Conservation (phyloP, 1,284 basidiomycete species). For the Apiotrichum laibachii region DNA sequence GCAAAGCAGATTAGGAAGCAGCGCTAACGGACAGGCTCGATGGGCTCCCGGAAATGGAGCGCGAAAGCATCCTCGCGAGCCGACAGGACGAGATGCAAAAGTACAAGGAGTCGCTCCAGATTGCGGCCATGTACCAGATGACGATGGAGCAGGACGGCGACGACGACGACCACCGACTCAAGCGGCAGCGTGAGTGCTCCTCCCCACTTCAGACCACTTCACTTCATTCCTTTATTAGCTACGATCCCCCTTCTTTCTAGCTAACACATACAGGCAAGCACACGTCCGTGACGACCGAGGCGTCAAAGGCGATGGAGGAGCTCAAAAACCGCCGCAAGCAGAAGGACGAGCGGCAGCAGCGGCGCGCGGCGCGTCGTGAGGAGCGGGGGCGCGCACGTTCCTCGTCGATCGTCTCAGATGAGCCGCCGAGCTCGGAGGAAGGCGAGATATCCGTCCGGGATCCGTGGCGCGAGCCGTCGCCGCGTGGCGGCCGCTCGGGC, state of each 20-base stretch:
- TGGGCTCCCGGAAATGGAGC: slow-evolving; percentile 76
- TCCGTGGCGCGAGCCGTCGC: slow-evolving; percentile 52
- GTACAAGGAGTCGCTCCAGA: slow-evolving; percentile 67
- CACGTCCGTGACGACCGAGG: slow-evolving; percentile 78
- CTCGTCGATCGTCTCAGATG: slow-evolving; percentile 28
- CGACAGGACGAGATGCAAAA: slow-evolving; percentile 78
- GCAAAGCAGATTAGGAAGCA: no score
- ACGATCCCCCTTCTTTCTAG: no score
- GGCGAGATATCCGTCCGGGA: slow-evolving; percentile 69
- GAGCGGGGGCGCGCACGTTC: slow-evolving; percentile 58
- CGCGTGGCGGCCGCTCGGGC: background rate
- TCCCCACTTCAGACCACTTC: background rate
- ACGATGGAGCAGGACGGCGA: slow-evolving; percentile 51
- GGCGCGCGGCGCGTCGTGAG: slow-evolving; percentile 40
- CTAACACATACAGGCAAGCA: slow-evolving; percentile 59
- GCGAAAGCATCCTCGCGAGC: slow-evolving; percentile 77
- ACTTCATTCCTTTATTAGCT: no score
- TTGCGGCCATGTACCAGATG: slow-evolving; percentile 69
- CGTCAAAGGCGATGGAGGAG: slow-evolving; percentile 73
- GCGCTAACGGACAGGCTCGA: slow-evolving; percentile 61
- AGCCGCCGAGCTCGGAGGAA: slow-evolving; percentile 53
- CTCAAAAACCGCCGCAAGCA: slow-evolving; percentile 76
- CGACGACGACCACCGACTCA: slow-evolving; percentile 52
- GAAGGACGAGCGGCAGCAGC: slow-evolving; percentile 42
- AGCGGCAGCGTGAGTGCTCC: slow-evolving; percentile 52